Percentiles rank a stretch among this genome's conserved stretches.
Conservation (phyloP, 352 stramenopile genomes). For the Phytophthora tubulina region DNA sequence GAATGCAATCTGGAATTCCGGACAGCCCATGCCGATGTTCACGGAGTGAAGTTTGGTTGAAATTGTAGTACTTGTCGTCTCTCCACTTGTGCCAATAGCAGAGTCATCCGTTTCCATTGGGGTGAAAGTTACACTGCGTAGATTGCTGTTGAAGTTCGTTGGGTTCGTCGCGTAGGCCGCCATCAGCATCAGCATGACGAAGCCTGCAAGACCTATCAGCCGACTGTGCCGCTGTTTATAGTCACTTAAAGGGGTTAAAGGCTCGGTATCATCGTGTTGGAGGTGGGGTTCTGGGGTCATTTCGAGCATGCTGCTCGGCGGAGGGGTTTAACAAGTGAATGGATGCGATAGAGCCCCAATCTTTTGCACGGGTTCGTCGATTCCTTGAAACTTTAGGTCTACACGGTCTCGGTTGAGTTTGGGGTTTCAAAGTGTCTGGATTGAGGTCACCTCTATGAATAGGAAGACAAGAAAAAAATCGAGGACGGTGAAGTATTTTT, state of each 20-base stretch:
- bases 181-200: constrained; percentile 5
- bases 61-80: not conserved
- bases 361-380: too few relatives aligned
- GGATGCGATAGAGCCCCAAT: not conserved
- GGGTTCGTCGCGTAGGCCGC: constrained; percentile 5
- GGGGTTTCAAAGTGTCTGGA: too few relatives aligned
- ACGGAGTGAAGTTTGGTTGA: constrained; percentile 16
- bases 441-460: too few relatives aligned
- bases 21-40: constrained; percentile 52
- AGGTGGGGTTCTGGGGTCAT: not conserved
- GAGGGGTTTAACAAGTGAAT: not conserved
- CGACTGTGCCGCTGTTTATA: not conserved
- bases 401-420: too few relatives aligned
- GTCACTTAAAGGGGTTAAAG: not conserved
- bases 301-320: not conserved
- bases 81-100: not conserved
- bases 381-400: too few relatives aligned
- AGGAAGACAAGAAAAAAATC: too few relatives aligned
- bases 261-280: not conserved
- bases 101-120: constrained; percentile 15
- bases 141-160: constrained; percentile 9
- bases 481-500: too few relatives aligned
- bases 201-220: constrained; percentile 2
- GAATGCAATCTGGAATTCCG: constrained; percentile 57
- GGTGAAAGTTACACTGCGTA: not conserved